Conservation (phyloP, 768 basidiomycete species). For the Hericium alpestre region DNA sequence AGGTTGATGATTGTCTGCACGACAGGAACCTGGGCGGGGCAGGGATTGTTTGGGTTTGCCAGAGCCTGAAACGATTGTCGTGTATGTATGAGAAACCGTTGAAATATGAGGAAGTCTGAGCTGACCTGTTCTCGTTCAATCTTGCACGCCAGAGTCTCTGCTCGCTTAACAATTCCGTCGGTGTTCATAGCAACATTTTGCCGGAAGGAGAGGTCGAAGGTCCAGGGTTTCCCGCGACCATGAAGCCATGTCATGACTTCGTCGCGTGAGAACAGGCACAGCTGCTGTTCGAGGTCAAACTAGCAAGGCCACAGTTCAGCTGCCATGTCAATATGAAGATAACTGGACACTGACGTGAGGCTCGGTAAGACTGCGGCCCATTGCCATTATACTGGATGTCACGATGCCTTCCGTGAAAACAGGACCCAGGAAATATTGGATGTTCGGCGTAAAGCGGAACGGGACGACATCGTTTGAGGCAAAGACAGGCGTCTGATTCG, state of each 20-base stretch:
- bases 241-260: constrained; percentile 77
- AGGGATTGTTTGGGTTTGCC: constrained; percentile 24
- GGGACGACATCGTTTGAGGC: constrained; percentile 81
- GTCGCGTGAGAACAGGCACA: constrained; percentile 86
- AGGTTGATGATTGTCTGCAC: constrained; percentile 75
- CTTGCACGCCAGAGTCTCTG: constrained; percentile 80
- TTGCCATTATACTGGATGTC: constrained; percentile 79
- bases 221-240: constrained; percentile 43
- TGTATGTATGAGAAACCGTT: background rate
- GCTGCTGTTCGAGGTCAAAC: constrained; percentile 88
- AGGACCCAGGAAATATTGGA: constrained; percentile 87
- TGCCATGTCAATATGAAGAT: background rate
- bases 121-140: constrained; percentile 72
- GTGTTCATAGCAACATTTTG: constrained; percentile 44
- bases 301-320: constrained; percentile 20
- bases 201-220: constrained; percentile 49
- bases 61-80: constrained; percentile 16
- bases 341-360: constrained; percentile 56
- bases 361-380: constrained; percentile 81
- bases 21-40: constrained; percentile 39
- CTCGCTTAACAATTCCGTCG: constrained; percentile 67
- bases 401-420: constrained; percentile 85
- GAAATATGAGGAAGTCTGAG: constrained; percentile 1
- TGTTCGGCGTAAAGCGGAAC: constrained; percentile 94
- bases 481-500: constrained; percentile 47